A percentile compares a stretch with the other conserved stretches of the same genome.
These are phyloP conservation scores for Pisolithus albus DNA, from an alignment of 768 basidiomycete species.

Conservation along the genomic window DNA sequence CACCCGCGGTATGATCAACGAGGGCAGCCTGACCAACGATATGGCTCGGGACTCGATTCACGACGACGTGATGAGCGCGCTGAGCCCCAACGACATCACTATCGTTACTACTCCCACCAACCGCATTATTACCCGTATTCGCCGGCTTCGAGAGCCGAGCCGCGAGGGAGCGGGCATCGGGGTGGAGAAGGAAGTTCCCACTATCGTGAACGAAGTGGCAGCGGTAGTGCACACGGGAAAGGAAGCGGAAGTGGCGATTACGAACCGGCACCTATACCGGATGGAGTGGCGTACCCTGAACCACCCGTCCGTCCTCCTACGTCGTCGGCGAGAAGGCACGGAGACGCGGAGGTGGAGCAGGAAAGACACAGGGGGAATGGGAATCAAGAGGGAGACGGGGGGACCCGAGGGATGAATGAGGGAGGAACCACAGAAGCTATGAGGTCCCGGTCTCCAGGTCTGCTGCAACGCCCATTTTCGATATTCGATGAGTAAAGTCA, in stretches of 20 bases:
- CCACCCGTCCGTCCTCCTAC: conserved; percentile 20
- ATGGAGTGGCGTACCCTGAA: conserved; percentile 21
- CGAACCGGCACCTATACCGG: conserved; percentile 21
- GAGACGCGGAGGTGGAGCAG: background rate
- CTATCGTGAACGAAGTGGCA: too few species aligned
- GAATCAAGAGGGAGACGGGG: background rate
- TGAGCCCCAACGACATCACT: background rate
- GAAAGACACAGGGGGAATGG: background rate
- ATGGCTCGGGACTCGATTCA: too few species aligned
- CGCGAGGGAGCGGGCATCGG: conserved; percentile 3
- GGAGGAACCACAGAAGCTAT: conserved; percentile 8
- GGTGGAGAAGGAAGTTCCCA: too few species aligned
- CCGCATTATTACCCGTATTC: background rate
- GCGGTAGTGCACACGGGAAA: conserved; percentile 8
- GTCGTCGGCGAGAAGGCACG: conserved; percentile 14
- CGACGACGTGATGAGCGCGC: too few species aligned
- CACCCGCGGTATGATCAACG: too few species aligned
- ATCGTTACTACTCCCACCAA: background rate
- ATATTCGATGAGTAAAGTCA: conserved; percentile 16
- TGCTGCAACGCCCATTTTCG: conserved; percentile 25
- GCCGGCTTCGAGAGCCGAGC: conserved; percentile 9
- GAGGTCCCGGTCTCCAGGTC: conserved; percentile 20
- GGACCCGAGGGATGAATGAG: background rate
- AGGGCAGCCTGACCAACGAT: too few species aligned
- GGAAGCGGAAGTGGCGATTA: conserved; percentile 8